Evolutionary conservation across 1,284 basidiomycete genomes (phyloP).

Genomic region (Phaffia rhodozyma): DNA sequence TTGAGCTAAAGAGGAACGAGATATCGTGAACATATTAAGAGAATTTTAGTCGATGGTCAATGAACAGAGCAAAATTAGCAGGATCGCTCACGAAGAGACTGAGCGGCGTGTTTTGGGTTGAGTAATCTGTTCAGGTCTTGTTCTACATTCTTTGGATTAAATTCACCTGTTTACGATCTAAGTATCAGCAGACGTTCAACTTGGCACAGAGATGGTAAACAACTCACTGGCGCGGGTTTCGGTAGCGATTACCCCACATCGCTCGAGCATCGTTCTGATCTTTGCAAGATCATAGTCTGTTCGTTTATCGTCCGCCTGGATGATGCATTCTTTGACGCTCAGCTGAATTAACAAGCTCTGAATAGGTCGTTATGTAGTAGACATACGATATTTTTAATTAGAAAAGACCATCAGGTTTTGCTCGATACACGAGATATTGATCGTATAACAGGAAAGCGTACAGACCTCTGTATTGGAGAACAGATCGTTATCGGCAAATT

Average conservation of each 20-base stretch:
- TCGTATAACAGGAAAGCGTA: background rate
- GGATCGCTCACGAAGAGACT: conserved; percentile 38
- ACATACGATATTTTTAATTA: background rate
- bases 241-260: conserved; percentile 81
- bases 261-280: conserved; percentile 68
- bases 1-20: conserved; percentile 46
- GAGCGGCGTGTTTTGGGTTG: conserved; percentile 40
- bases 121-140: conserved; percentile 76
- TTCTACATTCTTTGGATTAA: conserved; percentile 63
- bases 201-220: background rate
- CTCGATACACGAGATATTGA: background rate
- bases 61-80: conserved; percentile 25
- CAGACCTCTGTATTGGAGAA: conserved; percentile 88
- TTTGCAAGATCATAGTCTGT: conserved; percentile 74
- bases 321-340: conserved; percentile 80
- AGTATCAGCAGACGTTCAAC: background rate
- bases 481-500: conserved; percentile 89
- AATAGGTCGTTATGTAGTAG: background rate
- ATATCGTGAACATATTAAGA: background rate
- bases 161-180: conserved; percentile 51
- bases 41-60: background rate
- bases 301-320: conserved; percentile 43
- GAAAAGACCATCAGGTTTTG: background rate
- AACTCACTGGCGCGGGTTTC: conserved; percentile 68
- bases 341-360: conserved; percentile 92